Conservation (phyloP, 2,329 filamentous ascomycete species). For the Leptographium procerum region DNA sequence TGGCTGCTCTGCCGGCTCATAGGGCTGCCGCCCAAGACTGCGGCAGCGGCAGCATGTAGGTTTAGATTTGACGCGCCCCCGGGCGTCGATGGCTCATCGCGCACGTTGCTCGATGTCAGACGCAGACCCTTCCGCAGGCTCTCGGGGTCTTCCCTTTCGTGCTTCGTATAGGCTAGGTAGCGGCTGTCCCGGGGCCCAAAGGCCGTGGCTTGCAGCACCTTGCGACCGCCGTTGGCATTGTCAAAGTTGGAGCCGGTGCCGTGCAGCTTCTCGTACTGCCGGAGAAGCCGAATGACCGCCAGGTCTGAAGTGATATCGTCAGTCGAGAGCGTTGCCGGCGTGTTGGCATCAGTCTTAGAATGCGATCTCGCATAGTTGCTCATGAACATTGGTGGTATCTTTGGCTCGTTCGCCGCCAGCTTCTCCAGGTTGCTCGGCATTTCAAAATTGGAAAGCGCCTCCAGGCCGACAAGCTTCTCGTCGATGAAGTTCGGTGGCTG, state of each 20-base stretch:
- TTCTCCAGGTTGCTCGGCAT: conserved; percentile 47
- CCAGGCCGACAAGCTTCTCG: conserved; percentile 46
- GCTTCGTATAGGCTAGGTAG: conserved; percentile 36
- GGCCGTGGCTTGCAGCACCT: conserved; percentile 43
- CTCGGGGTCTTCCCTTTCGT: conserved; percentile 34
- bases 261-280: conserved; percentile 42
- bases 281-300: conserved; percentile 45
- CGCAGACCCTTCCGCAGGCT: conserved; percentile 38
- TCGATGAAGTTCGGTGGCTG: conserved; percentile 39
- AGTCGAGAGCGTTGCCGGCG: conserved; percentile 35
- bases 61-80: conserved; percentile 4
- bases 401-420: conserved; percentile 43
- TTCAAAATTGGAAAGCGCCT: conserved; percentile 48
- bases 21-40: conserved; percentile 25
- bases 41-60: not conserved
- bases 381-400: conserved; percentile 45
- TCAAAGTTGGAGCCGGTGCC: conserved; percentile 46
- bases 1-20: conserved; percentile 47
- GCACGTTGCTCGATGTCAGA: conserved; percentile 31
- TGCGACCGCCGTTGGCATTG: conserved; percentile 39
- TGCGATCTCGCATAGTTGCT: conserved; percentile 49
- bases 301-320: conserved; percentile 45
- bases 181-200: conserved; percentile 33
- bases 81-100: conserved; percentile 28
- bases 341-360: conserved; percentile 43